A percentile compares a stretch with the other conserved stretches of the same genome.
Evolutionary conservation across 164 flowering plant species (phyloP).

Genomic region (Umbilicus rupestris): DNA sequence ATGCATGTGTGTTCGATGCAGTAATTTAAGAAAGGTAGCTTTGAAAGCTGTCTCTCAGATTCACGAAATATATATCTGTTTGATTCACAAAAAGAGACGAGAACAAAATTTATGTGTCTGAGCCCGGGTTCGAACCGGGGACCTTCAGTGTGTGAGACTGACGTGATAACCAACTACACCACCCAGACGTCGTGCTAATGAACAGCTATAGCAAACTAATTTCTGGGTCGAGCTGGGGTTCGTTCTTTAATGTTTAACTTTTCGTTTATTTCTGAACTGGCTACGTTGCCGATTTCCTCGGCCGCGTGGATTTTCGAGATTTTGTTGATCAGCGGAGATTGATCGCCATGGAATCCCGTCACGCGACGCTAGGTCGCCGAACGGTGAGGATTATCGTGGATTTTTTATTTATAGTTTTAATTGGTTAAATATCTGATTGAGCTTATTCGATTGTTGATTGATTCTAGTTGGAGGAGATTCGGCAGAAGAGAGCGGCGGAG

Average conservation of each 20-base stretch:
- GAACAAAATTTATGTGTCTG: slow-evolving; percentile 22
- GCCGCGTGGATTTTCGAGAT: background rate
- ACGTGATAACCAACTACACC: slow-evolving; percentile 61
- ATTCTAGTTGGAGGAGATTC: slow-evolving; percentile 79
- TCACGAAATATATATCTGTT: no score
- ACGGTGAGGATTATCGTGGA: slow-evolving; percentile 36
- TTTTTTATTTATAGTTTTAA: background rate
- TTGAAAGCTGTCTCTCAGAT: no score
- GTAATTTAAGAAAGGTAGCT: no score
- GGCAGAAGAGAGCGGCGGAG: slow-evolving; percentile 85
- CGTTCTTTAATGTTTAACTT: no score
- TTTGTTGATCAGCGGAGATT: background rate
- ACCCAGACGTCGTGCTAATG: slow-evolving; percentile 26
- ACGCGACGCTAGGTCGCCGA: slow-evolving; percentile 20
- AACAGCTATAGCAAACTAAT: no score
- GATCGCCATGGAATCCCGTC: slow-evolving; percentile 8
- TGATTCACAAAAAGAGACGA: no score
- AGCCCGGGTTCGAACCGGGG: slow-evolving; percentile 57
- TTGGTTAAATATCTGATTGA: background rate
- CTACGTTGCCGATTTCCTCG: background rate
- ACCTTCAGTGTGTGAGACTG: slow-evolving; percentile 62
- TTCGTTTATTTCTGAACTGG: background rate
- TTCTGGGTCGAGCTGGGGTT: no score
- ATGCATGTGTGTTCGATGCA: no score
- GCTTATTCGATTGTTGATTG: background rate